Percentiles rank a stretch among this genome's conserved stretches.
phyloP scores from a whole-genome alignment of 2,329 filamentous ascomycete species.

The Proliferodiscus dingleyae region DNA sequence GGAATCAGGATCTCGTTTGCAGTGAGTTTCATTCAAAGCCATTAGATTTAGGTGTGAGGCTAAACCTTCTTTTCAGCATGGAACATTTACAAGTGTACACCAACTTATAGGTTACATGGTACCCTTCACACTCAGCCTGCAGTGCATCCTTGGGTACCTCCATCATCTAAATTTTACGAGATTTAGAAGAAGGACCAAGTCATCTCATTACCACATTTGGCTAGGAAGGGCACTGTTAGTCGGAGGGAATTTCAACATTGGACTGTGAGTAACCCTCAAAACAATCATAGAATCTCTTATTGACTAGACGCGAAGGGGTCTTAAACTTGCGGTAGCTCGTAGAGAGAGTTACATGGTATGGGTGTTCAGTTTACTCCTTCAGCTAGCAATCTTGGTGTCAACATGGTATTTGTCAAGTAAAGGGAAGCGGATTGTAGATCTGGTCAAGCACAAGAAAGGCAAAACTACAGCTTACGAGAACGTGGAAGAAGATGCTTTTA shows the following conservation, averaged over 20 bases:
- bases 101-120: constrained; percentile 9
- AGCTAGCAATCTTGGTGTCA: constrained; percentile 2
- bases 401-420: constrained; percentile 15
- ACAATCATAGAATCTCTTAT: not conserved
- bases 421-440: constrained; percentile 6
- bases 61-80: not conserved
- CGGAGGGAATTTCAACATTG: constrained; percentile 10
- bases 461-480: constrained; percentile 7
- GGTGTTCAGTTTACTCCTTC: not conserved
- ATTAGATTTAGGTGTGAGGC: not conserved
- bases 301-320: constrained; percentile 5
- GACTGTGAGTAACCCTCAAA: constrained; percentile 3
- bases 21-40: too few species aligned
- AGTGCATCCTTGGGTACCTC: constrained; percentile 8
- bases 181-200: constrained; percentile 6
- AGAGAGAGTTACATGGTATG: constrained; percentile 2
- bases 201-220: constrained; percentile 14
- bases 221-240: constrained; percentile 6
- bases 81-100: constrained; percentile 6
- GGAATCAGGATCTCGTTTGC: constrained; percentile 9
- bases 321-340: constrained; percentile 5
- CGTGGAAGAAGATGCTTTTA: constrained; percentile 13
- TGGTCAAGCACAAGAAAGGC: not conserved
- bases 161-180: constrained; percentile 14
- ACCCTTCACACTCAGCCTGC: constrained; percentile 4